phyloP scores from a whole-genome alignment of 345 rosid genomes.

The Passiflora organensis region DNA sequence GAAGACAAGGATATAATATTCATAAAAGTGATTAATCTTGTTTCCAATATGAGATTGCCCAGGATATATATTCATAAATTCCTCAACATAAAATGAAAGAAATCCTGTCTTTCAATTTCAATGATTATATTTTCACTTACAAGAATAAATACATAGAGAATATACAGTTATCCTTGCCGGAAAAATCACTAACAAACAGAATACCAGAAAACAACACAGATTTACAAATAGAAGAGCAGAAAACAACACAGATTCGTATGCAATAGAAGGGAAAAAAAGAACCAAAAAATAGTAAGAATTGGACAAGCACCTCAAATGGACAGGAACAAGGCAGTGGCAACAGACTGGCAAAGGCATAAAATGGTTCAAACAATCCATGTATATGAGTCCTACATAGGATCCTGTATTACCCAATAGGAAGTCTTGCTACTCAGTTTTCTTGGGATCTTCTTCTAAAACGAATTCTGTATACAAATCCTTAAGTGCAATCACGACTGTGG shows the following conservation, averaged over 20 bases:
- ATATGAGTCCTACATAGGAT: slow-evolving; percentile 8
- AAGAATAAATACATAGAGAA: slow-evolving; percentile 6
- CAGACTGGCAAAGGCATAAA: not conserved
- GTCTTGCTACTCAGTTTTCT: slow-evolving; percentile 33
- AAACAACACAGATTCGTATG: not conserved
- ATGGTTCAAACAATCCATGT: slow-evolving; percentile 6
- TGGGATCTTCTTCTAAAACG: slow-evolving; percentile 56
- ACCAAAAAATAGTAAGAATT: not conserved
- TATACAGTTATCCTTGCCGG: slow-evolving; percentile 9
- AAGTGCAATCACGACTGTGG: slow-evolving; percentile 82
- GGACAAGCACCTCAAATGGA: slow-evolving; percentile 3
- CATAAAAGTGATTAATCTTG: too few relatives aligned
- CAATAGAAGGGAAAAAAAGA: not conserved
- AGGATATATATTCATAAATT: too few relatives aligned
- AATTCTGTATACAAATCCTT: slow-evolving; percentile 89
- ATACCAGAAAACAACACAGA: not conserved
- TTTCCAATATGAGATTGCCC: too few relatives aligned
- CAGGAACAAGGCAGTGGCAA: not conserved
- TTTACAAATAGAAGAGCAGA: not conserved
- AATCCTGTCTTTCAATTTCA: too few relatives aligned
- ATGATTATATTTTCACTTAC: too few relatives aligned
- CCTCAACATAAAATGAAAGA: too few relatives aligned
- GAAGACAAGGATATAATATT: too few relatives aligned
- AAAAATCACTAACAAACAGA: not conserved
- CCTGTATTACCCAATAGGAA: slow-evolving; percentile 8